phyloP scores from a whole-genome alignment of 352 stramenopile species.

The Ophiocytium majus region DNA sequence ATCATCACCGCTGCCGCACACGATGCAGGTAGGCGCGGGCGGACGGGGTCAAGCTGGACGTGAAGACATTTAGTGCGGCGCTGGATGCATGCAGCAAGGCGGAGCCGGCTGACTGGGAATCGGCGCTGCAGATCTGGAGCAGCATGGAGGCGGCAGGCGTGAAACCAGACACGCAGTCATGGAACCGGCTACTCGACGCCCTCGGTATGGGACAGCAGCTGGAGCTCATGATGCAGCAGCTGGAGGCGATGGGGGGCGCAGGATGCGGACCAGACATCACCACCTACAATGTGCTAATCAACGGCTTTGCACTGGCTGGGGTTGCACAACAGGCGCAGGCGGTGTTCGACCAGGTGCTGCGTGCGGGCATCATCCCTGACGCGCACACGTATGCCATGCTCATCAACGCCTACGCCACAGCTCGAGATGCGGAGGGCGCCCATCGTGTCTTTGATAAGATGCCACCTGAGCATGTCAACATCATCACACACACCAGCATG shows the following conservation, averaged over 20 bases:
- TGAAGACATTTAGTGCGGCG: too few species aligned
- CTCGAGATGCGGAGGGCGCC: too few species aligned
- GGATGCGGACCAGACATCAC: neutral
- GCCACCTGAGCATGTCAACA: too few species aligned
- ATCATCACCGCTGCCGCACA: too few species aligned
- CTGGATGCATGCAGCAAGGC: too few species aligned
- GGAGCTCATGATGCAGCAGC: neutral
- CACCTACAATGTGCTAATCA: slow-evolving; percentile 7
- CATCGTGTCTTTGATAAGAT: too few species aligned
- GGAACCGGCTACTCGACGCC: neutral
- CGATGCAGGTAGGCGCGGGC: too few species aligned
- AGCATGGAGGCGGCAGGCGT: neutral
- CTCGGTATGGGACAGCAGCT: neutral
- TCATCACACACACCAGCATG: too few species aligned
- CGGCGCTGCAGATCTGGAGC: too few species aligned
- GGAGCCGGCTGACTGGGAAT: too few species aligned
- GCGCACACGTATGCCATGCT: neutral
- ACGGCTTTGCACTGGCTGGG: neutral
- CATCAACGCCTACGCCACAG: slow-evolving; percentile 8
- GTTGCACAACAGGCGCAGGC: neutral
- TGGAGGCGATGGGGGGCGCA: neutral
- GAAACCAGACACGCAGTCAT: neutral
- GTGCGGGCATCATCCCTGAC: neutral
- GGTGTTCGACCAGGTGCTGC: neutral
- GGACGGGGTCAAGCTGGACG: too few species aligned